Evolutionary conservation across 208 protist species (phyloP).

Genomic region (Naegleria gruberi): DNA sequence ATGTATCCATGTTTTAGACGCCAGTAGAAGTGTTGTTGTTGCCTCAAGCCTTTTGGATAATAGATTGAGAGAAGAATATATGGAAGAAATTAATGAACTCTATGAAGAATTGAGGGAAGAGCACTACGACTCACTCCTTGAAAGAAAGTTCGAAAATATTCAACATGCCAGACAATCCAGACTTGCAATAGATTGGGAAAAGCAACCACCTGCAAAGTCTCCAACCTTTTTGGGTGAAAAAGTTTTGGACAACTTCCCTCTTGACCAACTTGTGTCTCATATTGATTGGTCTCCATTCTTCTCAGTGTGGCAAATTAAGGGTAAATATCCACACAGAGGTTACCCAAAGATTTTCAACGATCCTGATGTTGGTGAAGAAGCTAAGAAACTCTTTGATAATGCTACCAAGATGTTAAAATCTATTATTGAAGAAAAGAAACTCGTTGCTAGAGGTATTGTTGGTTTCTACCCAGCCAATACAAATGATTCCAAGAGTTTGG

Average conservation of each 20-base stretch:
- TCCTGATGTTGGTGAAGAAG: slow-evolving; percentile 77
- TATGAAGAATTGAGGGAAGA: slow-evolving; percentile 84
- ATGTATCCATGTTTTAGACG: slow-evolving; percentile 86
- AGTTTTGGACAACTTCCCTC: slow-evolving; percentile 61
- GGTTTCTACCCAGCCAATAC: slow-evolving; percentile 77
- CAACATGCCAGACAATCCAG: slow-evolving; percentile 50
- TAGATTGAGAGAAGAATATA: slow-evolving; percentile 51
- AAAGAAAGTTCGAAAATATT: slow-evolving; percentile 69
- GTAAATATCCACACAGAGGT: slow-evolving; percentile 83
- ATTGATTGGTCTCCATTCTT: slow-evolving; percentile 96
- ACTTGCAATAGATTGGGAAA: slow-evolving; percentile 61
- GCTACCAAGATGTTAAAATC: slow-evolving; percentile 69
- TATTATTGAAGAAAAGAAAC: slow-evolving; percentile 65
- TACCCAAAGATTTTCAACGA: slow-evolving; percentile 95
- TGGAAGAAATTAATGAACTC: slow-evolving; percentile 67
- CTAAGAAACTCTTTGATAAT: slow-evolving; percentile 77
- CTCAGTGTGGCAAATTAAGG: slow-evolving; percentile 81
- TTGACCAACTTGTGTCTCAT: slow-evolving; percentile 66
- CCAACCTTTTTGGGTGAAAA: slow-evolving; percentile 59
- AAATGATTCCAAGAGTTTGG: slow-evolving; percentile 43
- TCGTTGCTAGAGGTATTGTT: slow-evolving; percentile 64
- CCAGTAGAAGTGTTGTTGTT: slow-evolving; percentile 75
- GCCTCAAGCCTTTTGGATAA: slow-evolving; percentile 59
- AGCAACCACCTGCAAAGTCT: slow-evolving; percentile 44
- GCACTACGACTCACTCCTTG: slow-evolving; percentile 74